Evolutionary conservation across 805 yeast genomes (phyloP), one percentile per base, ranked within the genome.

Genomic region (Aciculoconidium aculeatum): DNA sequence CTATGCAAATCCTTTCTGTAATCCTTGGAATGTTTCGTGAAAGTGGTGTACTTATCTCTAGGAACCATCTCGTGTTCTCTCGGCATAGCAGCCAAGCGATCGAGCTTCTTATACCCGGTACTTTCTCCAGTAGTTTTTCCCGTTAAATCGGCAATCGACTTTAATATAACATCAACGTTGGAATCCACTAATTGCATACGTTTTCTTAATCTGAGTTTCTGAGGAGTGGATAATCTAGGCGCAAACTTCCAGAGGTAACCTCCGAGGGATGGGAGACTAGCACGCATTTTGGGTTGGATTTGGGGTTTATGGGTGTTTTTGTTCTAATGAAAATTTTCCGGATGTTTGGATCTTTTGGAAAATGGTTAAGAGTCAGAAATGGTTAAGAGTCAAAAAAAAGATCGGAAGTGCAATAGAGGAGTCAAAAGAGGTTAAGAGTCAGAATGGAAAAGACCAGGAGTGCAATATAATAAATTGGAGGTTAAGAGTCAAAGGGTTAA

Each of bases 1-100:
- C 77, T 64, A 50, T 90, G 97, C 15, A 84, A 76, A 40, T 88
- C 78, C 61, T 87, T 90, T 64, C 97, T 76, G 60, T 90, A 92
- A 12, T 78, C 79, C 47, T 70, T 75, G 9, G 78, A 71, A 45
- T 76, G 76, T 55, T 73, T 80, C 58, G 75, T 77, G 61, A 83
- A 90, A 2, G 86, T 80, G 25, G 94, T 78, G 60, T 92, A 92
- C 58, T 90, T 90, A 60, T 92, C 94, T 40, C 58, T 66, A 6
- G 95, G 67, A 1, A 58, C 48, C 96, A 90, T 88, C 37, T 87
- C 86, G 18, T 55, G 42, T 48, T 87, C 95, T 47, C 75, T 80
- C 21, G 96, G 96, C 48, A 81, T 70, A 7, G 40, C 43, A 30
- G 52, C 51, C 36, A 61, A 52, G 36, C 57, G 36, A 37, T 63